These are phyloP conservation scores for Kodamaea kaohsiungensis DNA, from an alignment of 805 yeast genomes.

Conservation along the genomic window DNA sequence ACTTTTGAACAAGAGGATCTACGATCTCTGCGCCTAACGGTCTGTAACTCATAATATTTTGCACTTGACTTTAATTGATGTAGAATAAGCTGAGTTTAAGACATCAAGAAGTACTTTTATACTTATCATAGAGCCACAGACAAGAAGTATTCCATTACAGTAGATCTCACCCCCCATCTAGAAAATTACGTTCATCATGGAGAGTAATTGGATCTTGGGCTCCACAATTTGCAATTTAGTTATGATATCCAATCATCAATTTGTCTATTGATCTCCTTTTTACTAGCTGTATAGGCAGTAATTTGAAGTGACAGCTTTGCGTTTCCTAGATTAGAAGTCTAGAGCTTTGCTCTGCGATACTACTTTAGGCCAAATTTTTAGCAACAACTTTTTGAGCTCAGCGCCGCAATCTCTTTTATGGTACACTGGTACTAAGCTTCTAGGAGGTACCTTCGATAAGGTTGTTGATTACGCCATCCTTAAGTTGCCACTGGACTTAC, in stretches of 20 bases:
- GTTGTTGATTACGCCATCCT: background rate
- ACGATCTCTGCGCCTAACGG: constrained; percentile 11
- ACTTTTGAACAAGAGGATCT: constrained; percentile 10
- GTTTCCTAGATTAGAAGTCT: background rate
- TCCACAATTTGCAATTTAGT: background rate
- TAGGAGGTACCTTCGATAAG: background rate
- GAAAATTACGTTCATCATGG: background rate
- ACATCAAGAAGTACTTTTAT: background rate
- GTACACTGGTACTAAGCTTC: too few relatives aligned
- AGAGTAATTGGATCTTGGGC: background rate
- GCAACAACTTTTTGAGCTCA: background rate
- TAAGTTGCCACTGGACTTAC: background rate
- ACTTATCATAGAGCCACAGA: background rate
- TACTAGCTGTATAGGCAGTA: background rate
- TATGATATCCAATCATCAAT: background rate
- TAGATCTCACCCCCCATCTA: background rate
- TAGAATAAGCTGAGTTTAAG: background rate
- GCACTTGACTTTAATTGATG: background rate
- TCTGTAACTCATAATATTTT: constrained; percentile 5
- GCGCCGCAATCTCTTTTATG: background rate
- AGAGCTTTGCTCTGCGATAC: background rate
- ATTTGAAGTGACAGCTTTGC: background rate
- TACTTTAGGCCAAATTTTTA: background rate
- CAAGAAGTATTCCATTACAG: background rate
- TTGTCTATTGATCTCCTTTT: background rate